Percentiles rank a stretch among this genome's conserved stretches.
Evolutionary conservation across 441 rosid species (phyloP).

Genomic region (Arabidopsis hybrid): DNA sequence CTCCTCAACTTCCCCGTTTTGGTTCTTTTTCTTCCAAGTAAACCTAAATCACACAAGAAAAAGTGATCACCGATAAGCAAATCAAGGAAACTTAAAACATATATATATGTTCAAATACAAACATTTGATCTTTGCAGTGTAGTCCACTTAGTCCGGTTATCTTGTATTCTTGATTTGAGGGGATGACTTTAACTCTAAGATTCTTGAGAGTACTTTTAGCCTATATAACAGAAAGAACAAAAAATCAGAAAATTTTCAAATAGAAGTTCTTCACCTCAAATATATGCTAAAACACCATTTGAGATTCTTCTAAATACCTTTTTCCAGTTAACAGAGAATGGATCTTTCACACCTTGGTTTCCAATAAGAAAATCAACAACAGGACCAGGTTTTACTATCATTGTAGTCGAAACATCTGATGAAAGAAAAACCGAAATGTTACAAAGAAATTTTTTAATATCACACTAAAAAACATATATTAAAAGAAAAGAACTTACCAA

Average conservation of each 20-base stretch:
- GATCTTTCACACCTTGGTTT: conserved; percentile 54
- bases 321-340: conserved; percentile 41
- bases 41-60: conserved; percentile 44
- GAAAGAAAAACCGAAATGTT: neutral
- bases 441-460: neutral
- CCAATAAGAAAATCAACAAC: conserved; percentile 51
- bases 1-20: conserved; percentile 42
- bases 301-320: conserved; percentile 6
- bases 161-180: conserved; percentile 53
- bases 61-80: conserved; percentile 1
- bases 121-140: conserved; percentile 54
- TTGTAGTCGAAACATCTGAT: conserved; percentile 56
- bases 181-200: conserved; percentile 52
- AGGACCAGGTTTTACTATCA: conserved; percentile 60
- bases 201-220: conserved; percentile 53
- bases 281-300: conserved; percentile 22
- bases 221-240: conserved; percentile 30
- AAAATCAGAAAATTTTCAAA: neutral
- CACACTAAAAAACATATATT: neutral
- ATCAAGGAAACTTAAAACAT: neutral
- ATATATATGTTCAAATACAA: neutral
- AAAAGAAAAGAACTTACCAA: conserved; percentile 40
- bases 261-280: conserved; percentile 28
- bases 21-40: conserved; percentile 27
- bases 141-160: conserved; percentile 56